Percentiles rank a stretch among this genome's conserved stretches.
Evolutionary conservation across 1,139 yeast species (phyloP).

Genomic region (Meyerozyma smithsonii): DNA sequence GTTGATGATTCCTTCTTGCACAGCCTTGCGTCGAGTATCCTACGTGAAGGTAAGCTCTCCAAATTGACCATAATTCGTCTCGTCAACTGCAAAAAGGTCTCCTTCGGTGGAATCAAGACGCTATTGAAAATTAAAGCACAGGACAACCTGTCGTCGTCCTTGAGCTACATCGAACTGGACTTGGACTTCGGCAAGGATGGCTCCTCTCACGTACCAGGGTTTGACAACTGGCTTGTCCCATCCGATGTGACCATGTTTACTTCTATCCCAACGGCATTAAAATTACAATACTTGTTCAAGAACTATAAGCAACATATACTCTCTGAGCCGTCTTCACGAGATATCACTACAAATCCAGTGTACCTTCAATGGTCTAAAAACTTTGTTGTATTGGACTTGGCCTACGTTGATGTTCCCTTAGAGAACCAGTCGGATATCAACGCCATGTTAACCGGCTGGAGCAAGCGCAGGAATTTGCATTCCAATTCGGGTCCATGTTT

Average conservation of each 20-base stretch:
- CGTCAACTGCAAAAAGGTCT: constrained; percentile 21
- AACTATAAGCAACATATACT: not conserved
- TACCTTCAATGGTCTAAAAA: not conserved
- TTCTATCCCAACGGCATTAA: not conserved
- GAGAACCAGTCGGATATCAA: constrained; percentile 14
- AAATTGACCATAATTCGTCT: constrained; percentile 22
- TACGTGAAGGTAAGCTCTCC: constrained; percentile 18
- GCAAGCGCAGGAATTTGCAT: constrained; percentile 4
- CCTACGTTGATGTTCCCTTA: constrained; percentile 1
- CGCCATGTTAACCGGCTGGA: constrained; percentile 14
- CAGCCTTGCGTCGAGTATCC: constrained; percentile 21
- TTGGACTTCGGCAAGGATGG: constrained; percentile 8
- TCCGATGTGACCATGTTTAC: not conserved
- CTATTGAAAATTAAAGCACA: constrained; percentile 14
- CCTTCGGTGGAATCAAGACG: constrained; percentile 16
- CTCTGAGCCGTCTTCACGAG: not conserved
- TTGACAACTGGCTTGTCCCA: not conserved
- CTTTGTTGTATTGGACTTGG: not conserved
- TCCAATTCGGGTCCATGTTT: not conserved
- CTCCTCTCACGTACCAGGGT: not conserved
- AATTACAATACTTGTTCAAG: constrained; percentile 2
- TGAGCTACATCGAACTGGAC: constrained; percentile 26
- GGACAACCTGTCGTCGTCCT: constrained; percentile 8
- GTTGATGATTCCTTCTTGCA: constrained; percentile 31
- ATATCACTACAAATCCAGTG: not conserved